Base-by-base conservation (phyloP, 2,329 filamentous ascomycete genomes). In the Alternaria sp. region DNA sequence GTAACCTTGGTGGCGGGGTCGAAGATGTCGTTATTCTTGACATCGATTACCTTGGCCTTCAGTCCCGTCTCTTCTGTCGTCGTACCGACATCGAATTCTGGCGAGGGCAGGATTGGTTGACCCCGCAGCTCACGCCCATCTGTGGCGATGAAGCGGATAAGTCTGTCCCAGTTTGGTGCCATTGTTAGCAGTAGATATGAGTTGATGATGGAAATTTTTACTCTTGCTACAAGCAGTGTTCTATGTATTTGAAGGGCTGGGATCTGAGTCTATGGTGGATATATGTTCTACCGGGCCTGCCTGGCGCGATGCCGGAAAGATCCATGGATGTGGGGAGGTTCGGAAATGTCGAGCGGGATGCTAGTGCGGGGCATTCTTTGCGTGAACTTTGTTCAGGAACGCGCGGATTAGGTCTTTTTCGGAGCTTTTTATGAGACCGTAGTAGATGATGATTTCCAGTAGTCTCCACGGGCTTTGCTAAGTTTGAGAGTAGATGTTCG, bases 111-210 rank as follows among this genome's bases (percentile, higher is more conserved):
- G 26, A 88, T 83, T 0, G 86, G 86, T 60, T 88, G 85, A 43
- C 86, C 86, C 21, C 82, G 81, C 9, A 87, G 79, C 9, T 81
- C 76, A 6, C 82, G 81, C 15, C 85, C 85, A 54, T 88, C 85
- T 0, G 80, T 81, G 13, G 85, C 82, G 15, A 83, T 78, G 71
- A 88, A 88, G 30, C 86, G 85, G 58, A 88, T 87, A 0, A 88
- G 78, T 55, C 86, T 79, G 59, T 83, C 78, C 86, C 86, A 88
- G 43, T 68, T 72, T 43, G 69, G 70, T 61, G 70, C 61, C 70
- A 73, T 71, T 64, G 47, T 45, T 36, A 46, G 8, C 11, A 12
- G 13, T 43, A 47, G 7, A 23, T 21, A 6, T 57, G 28, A 11
- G 43, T 44, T 28, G 40, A 26, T 56, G 40, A 50, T 52, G 13